Conservation (phyloP, 2,329 filamentous ascomycete species). For the Rutstroemia sp. region DNA sequence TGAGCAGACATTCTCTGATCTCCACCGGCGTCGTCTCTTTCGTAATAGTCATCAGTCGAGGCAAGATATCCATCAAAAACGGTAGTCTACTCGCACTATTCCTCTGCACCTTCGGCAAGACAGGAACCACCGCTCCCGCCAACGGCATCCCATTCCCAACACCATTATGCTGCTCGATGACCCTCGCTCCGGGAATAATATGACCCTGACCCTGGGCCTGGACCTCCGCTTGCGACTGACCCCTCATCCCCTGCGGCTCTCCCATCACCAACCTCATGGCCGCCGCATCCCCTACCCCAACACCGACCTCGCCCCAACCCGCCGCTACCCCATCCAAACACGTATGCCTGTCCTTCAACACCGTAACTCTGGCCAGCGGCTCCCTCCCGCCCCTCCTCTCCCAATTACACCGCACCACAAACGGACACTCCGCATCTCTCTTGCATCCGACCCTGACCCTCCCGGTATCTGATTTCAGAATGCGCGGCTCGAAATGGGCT, state of each 20-base stretch:
- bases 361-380: slow-evolving; percentile 27
- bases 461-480: slow-evolving; percentile 28
- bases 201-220: slow-evolving; percentile 7
- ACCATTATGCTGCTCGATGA: slow-evolving; percentile 26
- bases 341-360: slow-evolving; percentile 27
- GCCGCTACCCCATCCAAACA: slow-evolving; percentile 25
- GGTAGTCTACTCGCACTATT: slow-evolving; percentile 33
- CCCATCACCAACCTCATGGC: slow-evolving; percentile 5
- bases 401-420: slow-evolving; percentile 30
- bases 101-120: slow-evolving; percentile 28
- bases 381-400: slow-evolving; percentile 26
- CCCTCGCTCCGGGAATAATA: slow-evolving; percentile 7
- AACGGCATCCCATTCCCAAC: slow-evolving; percentile 21
- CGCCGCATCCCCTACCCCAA: slow-evolving; percentile 11
- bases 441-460: slow-evolving; percentile 30
- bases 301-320: background rate
- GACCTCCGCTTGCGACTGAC: background rate
- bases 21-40: slow-evolving; percentile 52
- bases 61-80: slow-evolving; percentile 53
- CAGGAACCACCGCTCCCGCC: slow-evolving; percentile 15
- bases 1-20: slow-evolving; percentile 48
- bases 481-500: slow-evolving; percentile 29
- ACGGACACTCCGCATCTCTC: slow-evolving; percentile 27
- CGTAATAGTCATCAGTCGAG: slow-evolving; percentile 50
- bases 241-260: slow-evolving; percentile 2